These are phyloP conservation scores for Dendrostoma leiphaemia DNA, from an alignment of 2,329 filamentous ascomycete species.

Conservation along the genomic window DNA sequence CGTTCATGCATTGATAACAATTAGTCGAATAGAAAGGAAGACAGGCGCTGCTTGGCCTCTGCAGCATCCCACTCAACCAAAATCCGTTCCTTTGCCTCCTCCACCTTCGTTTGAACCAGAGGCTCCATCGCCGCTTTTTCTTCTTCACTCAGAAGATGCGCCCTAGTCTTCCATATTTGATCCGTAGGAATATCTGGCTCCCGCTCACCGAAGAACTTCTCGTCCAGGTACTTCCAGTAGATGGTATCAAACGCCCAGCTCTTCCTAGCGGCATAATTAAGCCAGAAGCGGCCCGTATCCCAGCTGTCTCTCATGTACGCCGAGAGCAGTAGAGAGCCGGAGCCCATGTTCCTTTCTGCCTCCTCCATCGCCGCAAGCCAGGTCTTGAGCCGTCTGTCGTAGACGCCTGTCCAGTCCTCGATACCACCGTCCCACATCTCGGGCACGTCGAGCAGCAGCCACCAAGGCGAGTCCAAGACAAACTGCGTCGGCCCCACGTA, in stretches of 20 bases:
- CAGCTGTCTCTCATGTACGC: conserved; percentile 21
- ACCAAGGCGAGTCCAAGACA: conserved; percentile 31
- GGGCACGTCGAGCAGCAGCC: conserved; percentile 31
- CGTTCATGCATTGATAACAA: too few species aligned
- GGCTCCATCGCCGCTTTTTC: too few species aligned
- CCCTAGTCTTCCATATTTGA: too few species aligned
- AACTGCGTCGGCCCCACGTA: conserved; percentile 32
- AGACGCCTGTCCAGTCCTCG: conserved; percentile 29
- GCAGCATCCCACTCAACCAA: too few species aligned
- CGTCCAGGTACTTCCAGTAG: conserved; percentile 20
- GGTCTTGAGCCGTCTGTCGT: conserved; percentile 30
- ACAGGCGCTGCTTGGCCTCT: too few species aligned
- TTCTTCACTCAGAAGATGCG: too few species aligned
- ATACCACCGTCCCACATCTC: conserved; percentile 33
- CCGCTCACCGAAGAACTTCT: conserved; percentile 21
- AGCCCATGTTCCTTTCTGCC: conserved; percentile 26
- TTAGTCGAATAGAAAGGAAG: too few species aligned
- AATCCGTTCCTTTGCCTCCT: too few species aligned
- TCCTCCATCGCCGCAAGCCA: conserved; percentile 32
- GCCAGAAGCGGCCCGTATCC: conserved; percentile 20
- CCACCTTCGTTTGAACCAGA: too few species aligned
- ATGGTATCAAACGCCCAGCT: conserved; percentile 18
- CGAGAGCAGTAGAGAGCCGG: conserved; percentile 19
- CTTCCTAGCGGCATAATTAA: conserved; percentile 19
- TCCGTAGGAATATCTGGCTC: too few species aligned